Evolutionary conservation across 768 basidiomycete species (phyloP).

Genomic region (Gymnopilus junonius): DNA sequence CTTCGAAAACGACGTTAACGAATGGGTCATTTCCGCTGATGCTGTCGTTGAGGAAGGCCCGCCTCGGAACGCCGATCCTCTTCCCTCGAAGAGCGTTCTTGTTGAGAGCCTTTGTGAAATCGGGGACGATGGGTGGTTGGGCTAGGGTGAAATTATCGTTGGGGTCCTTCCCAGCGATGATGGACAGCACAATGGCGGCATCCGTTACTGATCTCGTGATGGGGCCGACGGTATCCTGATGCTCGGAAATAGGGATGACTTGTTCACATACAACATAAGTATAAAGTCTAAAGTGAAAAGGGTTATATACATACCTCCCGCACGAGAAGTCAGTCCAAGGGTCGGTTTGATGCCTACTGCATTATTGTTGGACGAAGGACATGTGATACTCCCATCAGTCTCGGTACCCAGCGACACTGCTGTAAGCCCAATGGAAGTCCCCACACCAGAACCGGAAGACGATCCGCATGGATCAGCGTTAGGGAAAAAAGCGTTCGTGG

Average conservation of each 20-base stretch:
- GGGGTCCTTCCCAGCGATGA: slow-evolving; percentile 57
- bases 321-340: slow-evolving; percentile 60
- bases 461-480: slow-evolving; percentile 60
- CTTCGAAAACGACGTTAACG: slow-evolving; percentile 40
- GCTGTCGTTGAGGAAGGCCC: slow-evolving; percentile 35
- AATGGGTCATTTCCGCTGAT: slow-evolving; percentile 19
- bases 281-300: neutral
- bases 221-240: slow-evolving; percentile 64
- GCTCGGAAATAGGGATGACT: slow-evolving; percentile 60
- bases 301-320: slow-evolving; percentile 47
- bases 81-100: slow-evolving; percentile 49
- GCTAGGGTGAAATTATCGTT: slow-evolving; percentile 56
- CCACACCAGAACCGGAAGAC: slow-evolving; percentile 63
- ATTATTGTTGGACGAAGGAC: slow-evolving; percentile 55
- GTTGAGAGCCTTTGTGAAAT: slow-evolving; percentile 57
- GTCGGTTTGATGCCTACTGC: slow-evolving; percentile 65
- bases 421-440: slow-evolving; percentile 52
- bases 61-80: slow-evolving; percentile 55
- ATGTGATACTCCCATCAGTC: slow-evolving; percentile 59
- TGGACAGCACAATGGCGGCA: slow-evolving; percentile 55
- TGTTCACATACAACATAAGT: neutral
- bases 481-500: slow-evolving; percentile 52
- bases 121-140: slow-evolving; percentile 55
- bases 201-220: slow-evolving; percentile 56
- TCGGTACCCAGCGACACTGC: slow-evolving; percentile 49